These are phyloP conservation scores for Ostreobium quekettii DNA, from an alignment of 139 green algal genomes.

Conservation along the genomic window DNA sequence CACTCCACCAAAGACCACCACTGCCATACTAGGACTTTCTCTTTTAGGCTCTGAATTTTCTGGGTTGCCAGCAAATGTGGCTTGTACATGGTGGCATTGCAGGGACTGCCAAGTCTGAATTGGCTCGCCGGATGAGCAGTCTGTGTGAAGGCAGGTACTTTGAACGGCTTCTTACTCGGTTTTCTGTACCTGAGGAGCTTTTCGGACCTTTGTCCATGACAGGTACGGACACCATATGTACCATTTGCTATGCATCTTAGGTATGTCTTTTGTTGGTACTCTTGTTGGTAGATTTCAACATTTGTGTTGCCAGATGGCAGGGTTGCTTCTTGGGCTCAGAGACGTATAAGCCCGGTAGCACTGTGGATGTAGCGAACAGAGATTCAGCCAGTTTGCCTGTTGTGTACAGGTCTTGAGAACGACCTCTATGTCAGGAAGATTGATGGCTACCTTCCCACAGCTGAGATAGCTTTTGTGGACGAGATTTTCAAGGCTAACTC, in stretches of 20 bases:
- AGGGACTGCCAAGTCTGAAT: slow-evolving; percentile 87
- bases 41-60: not conserved
- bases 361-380: not conserved
- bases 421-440: slow-evolving; percentile 84
- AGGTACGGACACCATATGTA: slow-evolving; percentile 23
- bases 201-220: slow-evolving; percentile 88
- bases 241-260: not conserved
- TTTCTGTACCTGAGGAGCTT: slow-evolving; percentile 90
- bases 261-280: slow-evolving; percentile 10
- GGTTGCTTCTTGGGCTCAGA: not conserved
- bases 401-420: slow-evolving; percentile 58
- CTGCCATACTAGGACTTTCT: too few relatives aligned
- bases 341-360: not conserved
- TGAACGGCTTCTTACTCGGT: slow-evolving; percentile 88
- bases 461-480: slow-evolving; percentile 83
- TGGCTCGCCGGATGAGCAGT: slow-evolving; percentile 56
- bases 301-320: not conserved
- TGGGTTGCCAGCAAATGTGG: not conserved
- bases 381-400: not conserved
- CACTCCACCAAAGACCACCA: not conserved
- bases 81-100: not conserved
- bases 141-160: slow-evolving; percentile 69
- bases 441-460: slow-evolving; percentile 78
- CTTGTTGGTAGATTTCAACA: not conserved
- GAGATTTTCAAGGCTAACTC: slow-evolving; percentile 79